Evolutionary conservation across 1,284 basidiomycete genomes (phyloP).

Genomic region (Malassezia sympodialis): DNA sequence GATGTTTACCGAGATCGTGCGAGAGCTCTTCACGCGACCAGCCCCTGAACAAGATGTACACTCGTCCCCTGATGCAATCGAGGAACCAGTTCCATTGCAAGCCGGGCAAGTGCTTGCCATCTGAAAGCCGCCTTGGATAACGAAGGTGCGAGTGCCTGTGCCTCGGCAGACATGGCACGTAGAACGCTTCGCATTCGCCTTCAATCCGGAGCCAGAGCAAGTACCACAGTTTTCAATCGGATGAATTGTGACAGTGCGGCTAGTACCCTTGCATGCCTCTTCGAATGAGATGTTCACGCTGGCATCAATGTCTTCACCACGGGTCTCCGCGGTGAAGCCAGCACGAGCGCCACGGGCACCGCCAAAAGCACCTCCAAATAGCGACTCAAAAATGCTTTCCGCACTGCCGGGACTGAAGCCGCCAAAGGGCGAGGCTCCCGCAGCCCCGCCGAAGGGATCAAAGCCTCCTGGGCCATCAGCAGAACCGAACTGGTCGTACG

Average conservation of each 20-base stretch:
- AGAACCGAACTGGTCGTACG: slow-evolving; percentile 91
- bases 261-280: slow-evolving; percentile 85
- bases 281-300: slow-evolving; percentile 70
- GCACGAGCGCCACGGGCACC: slow-evolving; percentile 24
- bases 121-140: slow-evolving; percentile 88
- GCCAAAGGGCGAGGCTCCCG: slow-evolving; percentile 59
- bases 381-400: slow-evolving; percentile 63
- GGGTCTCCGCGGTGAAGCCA: slow-evolving; percentile 52
- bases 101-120: slow-evolving; percentile 84
- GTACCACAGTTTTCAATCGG: slow-evolving; percentile 74
- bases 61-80: slow-evolving; percentile 66
- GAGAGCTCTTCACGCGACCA: slow-evolving; percentile 73
- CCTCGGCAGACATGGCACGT: slow-evolving; percentile 75
- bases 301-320: slow-evolving; percentile 77
- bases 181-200: slow-evolving; percentile 70
- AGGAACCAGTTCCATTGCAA: slow-evolving; percentile 74
- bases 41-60: slow-evolving; percentile 76
- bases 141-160: slow-evolving; percentile 76
- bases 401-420: slow-evolving; percentile 51
- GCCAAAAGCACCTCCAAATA: slow-evolving; percentile 63
- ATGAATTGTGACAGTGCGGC: slow-evolving; percentile 64
- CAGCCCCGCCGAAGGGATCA: slow-evolving; percentile 60
- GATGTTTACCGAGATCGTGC: slow-evolving; percentile 71
- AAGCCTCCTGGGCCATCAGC: slow-evolving; percentile 64
- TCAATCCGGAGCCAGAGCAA: slow-evolving; percentile 79